Conservation (phyloP, 2,329 filamentous ascomycete genomes). For the Venturia aucupariae region DNA sequence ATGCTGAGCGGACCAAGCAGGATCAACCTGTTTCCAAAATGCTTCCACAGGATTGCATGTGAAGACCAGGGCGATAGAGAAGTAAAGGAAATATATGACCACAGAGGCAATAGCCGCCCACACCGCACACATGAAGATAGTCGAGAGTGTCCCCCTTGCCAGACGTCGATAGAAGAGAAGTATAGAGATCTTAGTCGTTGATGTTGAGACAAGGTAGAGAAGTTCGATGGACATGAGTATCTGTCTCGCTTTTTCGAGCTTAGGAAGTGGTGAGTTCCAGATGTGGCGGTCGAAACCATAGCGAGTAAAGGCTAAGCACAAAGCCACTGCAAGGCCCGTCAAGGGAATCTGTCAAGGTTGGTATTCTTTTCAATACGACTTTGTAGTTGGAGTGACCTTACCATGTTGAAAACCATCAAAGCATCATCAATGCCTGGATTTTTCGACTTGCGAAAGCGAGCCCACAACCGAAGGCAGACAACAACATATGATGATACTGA, state of each 20-base stretch:
- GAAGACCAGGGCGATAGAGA: conserved; percentile 16
- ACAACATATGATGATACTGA: conserved; percentile 8
- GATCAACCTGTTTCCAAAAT: conserved; percentile 18
- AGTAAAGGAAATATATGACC: conserved; percentile 16
- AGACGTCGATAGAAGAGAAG: conserved; percentile 19
- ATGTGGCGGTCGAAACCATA: conserved; percentile 13
- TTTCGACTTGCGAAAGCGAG: conserved; percentile 16
- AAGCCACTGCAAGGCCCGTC: conserved; percentile 11
- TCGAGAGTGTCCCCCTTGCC: conserved; percentile 10
- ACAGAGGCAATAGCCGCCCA: conserved; percentile 14
- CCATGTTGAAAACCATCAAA: conserved; percentile 18
- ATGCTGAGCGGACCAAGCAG: conserved; percentile 16
- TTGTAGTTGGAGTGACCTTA: conserved; percentile 4
- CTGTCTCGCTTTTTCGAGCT: conserved; percentile 15
- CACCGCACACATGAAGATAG: conserved; percentile 1
- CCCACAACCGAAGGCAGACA: conserved; percentile 18
- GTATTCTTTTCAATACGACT: neutral
- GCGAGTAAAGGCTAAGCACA: neutral
- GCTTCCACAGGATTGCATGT: conserved; percentile 18
- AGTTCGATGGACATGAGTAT: conserved; percentile 18
- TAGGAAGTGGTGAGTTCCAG: conserved; percentile 4
- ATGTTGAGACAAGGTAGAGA: conserved; percentile 19
- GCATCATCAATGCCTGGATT: conserved; percentile 19
- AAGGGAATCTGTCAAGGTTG: conserved; percentile 16
- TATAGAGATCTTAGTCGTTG: conserved; percentile 19